Base-by-base conservation (phyloP, 164 flowering plant species). In the Kingdonia uniflora region DNA sequence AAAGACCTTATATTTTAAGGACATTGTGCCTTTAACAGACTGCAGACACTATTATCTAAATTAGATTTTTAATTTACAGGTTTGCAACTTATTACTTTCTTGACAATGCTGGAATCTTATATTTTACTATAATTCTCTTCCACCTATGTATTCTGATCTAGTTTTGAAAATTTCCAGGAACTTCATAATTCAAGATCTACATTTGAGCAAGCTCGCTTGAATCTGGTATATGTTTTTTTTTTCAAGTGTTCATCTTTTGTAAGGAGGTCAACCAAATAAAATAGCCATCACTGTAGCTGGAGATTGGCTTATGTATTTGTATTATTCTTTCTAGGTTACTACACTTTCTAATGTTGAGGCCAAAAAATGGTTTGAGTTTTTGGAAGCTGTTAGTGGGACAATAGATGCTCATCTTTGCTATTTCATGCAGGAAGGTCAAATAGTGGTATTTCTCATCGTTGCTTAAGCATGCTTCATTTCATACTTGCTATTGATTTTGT, bases 311-410 rank as follows among this genome's bases (percentile, higher is more conserved):
- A 39, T 20, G n/a, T 19, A 46, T 39, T 6, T 13, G 29, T 58
- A 5, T 23, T 21, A 40, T 19, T 55, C 49, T 38, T 12, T 59
- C 41, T 55, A 88, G 99, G 87, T 92, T 42, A 78, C 87, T 62
- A 80, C 91, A 92, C n/a, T n/a, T n/a, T n/a, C n/a, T n/a, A n/a
- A n/a, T n/a, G n/a, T n/a, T n/a, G n/a, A n/a, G n/a, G n/a, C n/a
- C n/a, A n/a, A n/a, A n/a, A n/a, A n/a, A n/a, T n/a, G n/a, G n/a
- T n/a, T n/a, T n/a, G n/a, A n/a, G 65, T 92, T 92, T 65, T 61
- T 92, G 74, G 99, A 92, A 74, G 88, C 95, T 52, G 95, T 92
- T 58, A 84, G 97, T 69, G 94, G 88, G 25, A 80, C 91, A 26
- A 88, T 92, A 95, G 97, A 84, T 69, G 94, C n/a, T n/a, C n/a